Evolutionary conservation across 2,329 filamentous ascomycete species (phyloP), one percentile per base, ranked within the genome.

Genomic region (Alternaria novae-zelandiae): DNA sequence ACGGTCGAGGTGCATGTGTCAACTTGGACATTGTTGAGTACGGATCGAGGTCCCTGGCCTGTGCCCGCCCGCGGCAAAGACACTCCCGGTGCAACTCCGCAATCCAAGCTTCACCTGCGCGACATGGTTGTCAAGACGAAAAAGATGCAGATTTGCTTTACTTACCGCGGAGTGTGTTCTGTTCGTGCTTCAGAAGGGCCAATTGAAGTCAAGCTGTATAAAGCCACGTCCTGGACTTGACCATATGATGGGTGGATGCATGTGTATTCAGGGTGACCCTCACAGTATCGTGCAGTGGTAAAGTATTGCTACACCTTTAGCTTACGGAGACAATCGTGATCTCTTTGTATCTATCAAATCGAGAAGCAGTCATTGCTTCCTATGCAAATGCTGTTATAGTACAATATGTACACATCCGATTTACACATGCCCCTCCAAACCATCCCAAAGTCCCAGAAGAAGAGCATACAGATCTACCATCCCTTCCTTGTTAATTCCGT

Each of bases 401-500:
- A 55, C 45, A 50, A n/a, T 59, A 49, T 59, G 50, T 63, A 45
- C 57, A 44, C 56, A 13, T 51, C 28, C 17, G 46, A 43, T 36
- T 50, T 15, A 51, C 32, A 55, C 32, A 59, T 26, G 49, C 7
- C 28, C 36, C 44, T 61, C 46, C 26, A 15, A 10, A 21, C 25
- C 47, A 53, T 53, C 32, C 28, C 28, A 13, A 53, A 53, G 11
- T 20, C 32, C 3, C 3, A n/a, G 10, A 36, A 43, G 12, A 46
- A 50, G 36, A 11, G 41, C 15, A 44, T 51, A 3, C 12, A 17
- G 7, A n/a, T 66, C 58, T 83, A 96, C 92, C 93, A 96, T 3
- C 93, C 93, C 81, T 96, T 92, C 76, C 83, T 87, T 71, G 87
- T 90, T 82, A 96, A 83, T 77, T 91, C 86, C 74, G 86, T 83